Evolutionary conservation across 306 rosid genomes (phyloP), one percentile per base, ranked within the genome.

Genomic region (Quercus suber): DNA sequence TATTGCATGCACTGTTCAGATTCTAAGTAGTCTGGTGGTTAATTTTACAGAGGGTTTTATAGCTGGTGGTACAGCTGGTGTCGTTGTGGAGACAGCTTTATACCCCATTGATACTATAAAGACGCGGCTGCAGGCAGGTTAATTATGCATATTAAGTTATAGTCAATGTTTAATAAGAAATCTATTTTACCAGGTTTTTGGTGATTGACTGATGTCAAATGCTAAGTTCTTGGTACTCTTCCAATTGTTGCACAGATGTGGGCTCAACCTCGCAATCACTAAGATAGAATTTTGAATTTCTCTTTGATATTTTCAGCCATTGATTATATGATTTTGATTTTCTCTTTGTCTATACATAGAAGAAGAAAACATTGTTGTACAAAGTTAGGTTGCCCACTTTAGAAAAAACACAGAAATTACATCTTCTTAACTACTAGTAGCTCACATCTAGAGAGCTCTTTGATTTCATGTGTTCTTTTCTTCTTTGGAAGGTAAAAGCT

Each of bases 51-150:
- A 94, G 90, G 97, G 97, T 51, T 83, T 85, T 73, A 86, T 94
- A 73, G 97, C 99, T 19, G 97, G 97, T 81, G 99, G 97, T 81
- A 86, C 97, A 56, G 92, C 99, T 61, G 99, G 97, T 74, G 99
- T 89, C 67, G 93, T 94, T 81, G 99, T 94, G 77, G 99, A 94
- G 89, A 88, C 99, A 61, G 95, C 91, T 87, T 82, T 94, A 80
- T 94, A 94, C 84, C 97, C 99, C 57, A 94, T 94, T 61, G 99
- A 92, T 85, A 94, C 99, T 41, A 92, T 92, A 87, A 94, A 92
- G 88, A 94, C 99, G 69, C 92, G 99, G 78, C 87, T 94, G 71
- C 97, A 94, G 99, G 99, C 90, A 89, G 77, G 91, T 79, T 86
- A 75, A 58, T 71, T 60, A 25, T 75, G 72, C 21, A 56, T 63